Base-by-base conservation (phyloP, 331 rosid genomes). In the Prunus yedoensis region DNA sequence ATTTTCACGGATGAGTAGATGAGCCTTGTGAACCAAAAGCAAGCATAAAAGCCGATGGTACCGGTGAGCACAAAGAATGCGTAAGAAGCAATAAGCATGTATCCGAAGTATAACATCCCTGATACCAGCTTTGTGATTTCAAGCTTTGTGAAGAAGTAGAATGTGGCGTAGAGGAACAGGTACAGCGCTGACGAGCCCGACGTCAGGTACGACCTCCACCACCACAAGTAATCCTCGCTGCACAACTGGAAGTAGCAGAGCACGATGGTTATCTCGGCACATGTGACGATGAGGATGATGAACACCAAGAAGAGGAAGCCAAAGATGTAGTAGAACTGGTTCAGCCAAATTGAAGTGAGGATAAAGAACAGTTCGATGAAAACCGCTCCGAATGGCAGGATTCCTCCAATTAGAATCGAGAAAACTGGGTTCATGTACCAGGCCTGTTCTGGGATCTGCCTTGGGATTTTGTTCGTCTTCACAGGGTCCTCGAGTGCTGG, bases 211-310 rank as follows among this genome's bases (percentile, higher is more conserved):
- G 99, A 92, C 32, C 97, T 85, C 99, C 99, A 95, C 99, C 99
- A 95, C 99, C 99, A 95, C 68, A 89, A 78, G 77, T 95, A 95
- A 81, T 95, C 99, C 87, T 95, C 99, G 65, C 97, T 92, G 96
- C 99, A 95, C 79, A 95, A 65, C 87, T 95, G 99, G 94, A 95
- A 95, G 90, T 95, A 95, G 91, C 99, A 92, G 35, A 95, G 99
- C 79, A 95, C 98, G n/a, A 95, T 71, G 58, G 99, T 89, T 73
- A 95, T 92, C 79, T 95, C 99, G 4, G 99, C 99, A 51, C 99
- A 95, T 8, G 99, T 95, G 84, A 95, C 73, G 1, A 95, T 68
- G 70, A 95, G 97, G 87, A 95, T 95, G 66, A 85, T 23, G 87
- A 92, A 89, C 71, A 95, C 99, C 90, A 95, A 79, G 84, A 95